Evolutionary conservation across 1,139 yeast genomes (phyloP), one percentile per base, ranked within the genome.

Genomic region (Sugiyamaella paludigena): DNA sequence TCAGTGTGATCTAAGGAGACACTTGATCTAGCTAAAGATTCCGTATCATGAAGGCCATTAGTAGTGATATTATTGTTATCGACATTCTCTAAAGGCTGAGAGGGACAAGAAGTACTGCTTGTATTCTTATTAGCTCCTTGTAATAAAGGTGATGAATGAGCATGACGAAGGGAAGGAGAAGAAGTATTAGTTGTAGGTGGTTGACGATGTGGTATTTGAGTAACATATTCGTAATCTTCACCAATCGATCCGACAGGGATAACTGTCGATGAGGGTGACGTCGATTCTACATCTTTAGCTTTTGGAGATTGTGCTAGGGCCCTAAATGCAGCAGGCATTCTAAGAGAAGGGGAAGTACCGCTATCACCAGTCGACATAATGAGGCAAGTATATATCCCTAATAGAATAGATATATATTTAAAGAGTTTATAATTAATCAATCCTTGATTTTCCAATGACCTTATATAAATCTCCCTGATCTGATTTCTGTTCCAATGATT

Each of bases 271-370:
- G 36, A 43, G 31, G 9, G 36, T 29, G n/a, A 13, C 30, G 11
- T 15, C 29, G 34, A 9, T 9, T 39, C 35, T 4, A 34, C 12
- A 7, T 28, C 13, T n/a, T 8, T 15, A 30, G 9, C 16, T 10
- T 19, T 15, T 11, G 36, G 27, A 8, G 40, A 37, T n/a, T n/a
- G 16, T 4, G 36, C 37, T 7, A 47, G 13, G 1, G 47, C 50
- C 19, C 47, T 29, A 28, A 47, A 47, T n/a, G 50, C 50, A 15
- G 50, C 40, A 2, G 50, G 50, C 50, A 47, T 47, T 27, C 50
- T 33, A 33, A 47, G 19, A 2, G 47, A 47, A 6, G 50, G 50
- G 16, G 47, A 43, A 6, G 47, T 43, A 24, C 45, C 32, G 24
- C 24, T 19, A 19, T 5, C 5, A 19, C 24, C 5, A 5, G 24